phyloP scores from a whole-genome alignment of 345 rosid species.

The Theobroma cacao region DNA sequence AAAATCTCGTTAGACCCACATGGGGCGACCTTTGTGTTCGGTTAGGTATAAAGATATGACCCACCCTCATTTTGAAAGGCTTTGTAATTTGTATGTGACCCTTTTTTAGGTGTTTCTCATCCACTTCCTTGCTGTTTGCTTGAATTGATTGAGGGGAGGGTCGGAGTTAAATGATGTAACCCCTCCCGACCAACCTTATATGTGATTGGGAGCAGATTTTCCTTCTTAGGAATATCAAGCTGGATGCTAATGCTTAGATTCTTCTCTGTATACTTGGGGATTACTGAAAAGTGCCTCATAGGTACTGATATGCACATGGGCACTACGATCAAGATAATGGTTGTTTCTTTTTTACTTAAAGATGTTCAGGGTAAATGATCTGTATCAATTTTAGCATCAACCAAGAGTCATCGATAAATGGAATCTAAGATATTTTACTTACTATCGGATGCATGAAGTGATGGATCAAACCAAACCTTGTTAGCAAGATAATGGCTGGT shows the following conservation, averaged over 20 bases:
- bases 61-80: background rate
- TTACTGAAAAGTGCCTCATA: background rate
- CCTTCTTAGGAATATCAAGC: background rate
- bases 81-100: background rate
- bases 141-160: background rate
- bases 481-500: background rate
- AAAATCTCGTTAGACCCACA: background rate
- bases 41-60: background rate
- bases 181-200: background rate
- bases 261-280: background rate
- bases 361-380: too few species aligned
- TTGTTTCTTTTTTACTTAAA: too few species aligned
- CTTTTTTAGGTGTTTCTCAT: background rate
- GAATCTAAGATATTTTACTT: too few species aligned
- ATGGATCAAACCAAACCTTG: too few species aligned
- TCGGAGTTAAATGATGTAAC: background rate
- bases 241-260: background rate
- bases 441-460: too few species aligned
- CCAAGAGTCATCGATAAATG: too few species aligned
- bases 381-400: too few species aligned
- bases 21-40: background rate
- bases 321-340: background rate
- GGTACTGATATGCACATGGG: background rate
- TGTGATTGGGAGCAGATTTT: background rate
- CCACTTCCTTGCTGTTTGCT: background rate